Percentiles rank a stretch among this genome's conserved stretches.
These are phyloP conservation scores for Diutina ranongensis DNA, from an alignment of 1,139 yeast genomes.

Conservation along the genomic window DNA sequence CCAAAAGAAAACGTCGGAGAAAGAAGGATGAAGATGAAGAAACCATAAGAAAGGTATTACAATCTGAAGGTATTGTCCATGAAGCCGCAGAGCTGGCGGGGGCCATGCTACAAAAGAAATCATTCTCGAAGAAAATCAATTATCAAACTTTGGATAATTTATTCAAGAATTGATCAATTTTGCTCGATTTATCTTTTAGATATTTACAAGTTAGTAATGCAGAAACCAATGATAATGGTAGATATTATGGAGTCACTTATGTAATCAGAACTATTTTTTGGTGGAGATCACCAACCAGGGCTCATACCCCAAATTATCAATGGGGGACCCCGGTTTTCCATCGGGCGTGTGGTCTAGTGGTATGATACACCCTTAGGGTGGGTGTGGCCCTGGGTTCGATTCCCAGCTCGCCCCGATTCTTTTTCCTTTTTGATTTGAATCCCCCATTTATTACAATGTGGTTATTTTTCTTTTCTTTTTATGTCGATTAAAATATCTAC, in stretches of 20 bases:
- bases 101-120: conserved; percentile 49
- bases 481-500: too few relatives aligned
- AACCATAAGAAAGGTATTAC: conserved; percentile 15
- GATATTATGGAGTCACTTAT: too few relatives aligned
- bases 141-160: conserved; percentile 65
- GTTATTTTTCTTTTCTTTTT: too few relatives aligned
- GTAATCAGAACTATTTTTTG: too few relatives aligned
- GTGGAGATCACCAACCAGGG: too few relatives aligned
- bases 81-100: conserved; percentile 4
- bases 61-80: neutral
- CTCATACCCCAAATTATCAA: too few relatives aligned
- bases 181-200: too few relatives aligned
- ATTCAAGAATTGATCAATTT: too few relatives aligned
- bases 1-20: conserved; percentile 29
- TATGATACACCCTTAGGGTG: neutral
- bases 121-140: conserved; percentile 79
- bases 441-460: too few relatives aligned
- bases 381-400: neutral
- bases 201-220: neutral
- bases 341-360: neutral
- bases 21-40: conserved; percentile 18
- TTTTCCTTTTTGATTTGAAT: too few relatives aligned
- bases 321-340: too few relatives aligned
- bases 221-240: too few relatives aligned
- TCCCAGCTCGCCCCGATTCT: neutral